Conservation (phyloP, 2,329 filamentous ascomycete genomes). For the Emmonsiellopsis sp. region DNA sequence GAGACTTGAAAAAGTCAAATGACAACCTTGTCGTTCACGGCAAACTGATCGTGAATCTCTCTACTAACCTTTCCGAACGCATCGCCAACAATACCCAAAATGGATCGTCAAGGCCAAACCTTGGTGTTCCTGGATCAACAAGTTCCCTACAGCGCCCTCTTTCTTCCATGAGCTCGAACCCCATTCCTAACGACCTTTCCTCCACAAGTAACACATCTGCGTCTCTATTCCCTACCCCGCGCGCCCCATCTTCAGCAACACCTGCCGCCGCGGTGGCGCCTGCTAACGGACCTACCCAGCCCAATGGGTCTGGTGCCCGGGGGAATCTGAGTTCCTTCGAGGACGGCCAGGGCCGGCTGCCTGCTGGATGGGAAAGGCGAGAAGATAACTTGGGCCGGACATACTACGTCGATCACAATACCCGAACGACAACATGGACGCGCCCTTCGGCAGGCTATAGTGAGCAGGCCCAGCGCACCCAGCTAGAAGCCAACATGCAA, state of each 20-base stretch:
- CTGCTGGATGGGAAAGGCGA: slow-evolving; percentile 88
- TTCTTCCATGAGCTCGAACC: slow-evolving; percentile 19
- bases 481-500: slow-evolving; percentile 83
- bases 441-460: slow-evolving; percentile 72
- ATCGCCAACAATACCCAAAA: slow-evolving; percentile 43
- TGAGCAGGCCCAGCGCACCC: slow-evolving; percentile 63
- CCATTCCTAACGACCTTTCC: slow-evolving; percentile 20
- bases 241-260: slow-evolving; percentile 24
- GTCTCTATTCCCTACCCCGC: slow-evolving; percentile 25
- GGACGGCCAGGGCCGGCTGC: slow-evolving; percentile 85
- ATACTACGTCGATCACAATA: slow-evolving; percentile 98
- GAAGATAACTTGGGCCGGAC: slow-evolving; percentile 92
- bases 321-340: slow-evolving; percentile 82
- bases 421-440: slow-evolving; percentile 92
- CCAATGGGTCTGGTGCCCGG: slow-evolving; percentile 29
- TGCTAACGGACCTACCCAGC: slow-evolving; percentile 29
- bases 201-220: slow-evolving; percentile 23
- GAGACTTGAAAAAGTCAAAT: slow-evolving; percentile 94
- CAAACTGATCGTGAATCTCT: slow-evolving; percentile 93
- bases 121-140: slow-evolving; percentile 2
- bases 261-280: slow-evolving; percentile 31
- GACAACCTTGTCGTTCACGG: slow-evolving; percentile 97
- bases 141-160: slow-evolving; percentile 20
- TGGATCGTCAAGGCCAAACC: slow-evolving; percentile 14
- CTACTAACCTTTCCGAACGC: slow-evolving; percentile 72